Conservation (phyloP, 371 early-diverging fungal genomes). For the Aphelidium insulamus region DNA sequence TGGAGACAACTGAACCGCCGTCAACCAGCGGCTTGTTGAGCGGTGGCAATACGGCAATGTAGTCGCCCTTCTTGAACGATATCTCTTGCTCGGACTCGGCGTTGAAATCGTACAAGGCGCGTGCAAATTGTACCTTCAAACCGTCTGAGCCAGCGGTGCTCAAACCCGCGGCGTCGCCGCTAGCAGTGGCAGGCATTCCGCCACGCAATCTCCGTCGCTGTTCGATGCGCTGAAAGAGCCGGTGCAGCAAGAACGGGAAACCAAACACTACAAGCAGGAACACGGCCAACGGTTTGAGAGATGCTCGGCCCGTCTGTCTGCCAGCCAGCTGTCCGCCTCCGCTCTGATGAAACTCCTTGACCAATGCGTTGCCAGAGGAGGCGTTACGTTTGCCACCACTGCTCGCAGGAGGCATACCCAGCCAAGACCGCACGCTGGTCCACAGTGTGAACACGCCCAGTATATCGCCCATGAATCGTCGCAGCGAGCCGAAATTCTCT, state of each 20-base stretch:
- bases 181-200: conserved; percentile 1
- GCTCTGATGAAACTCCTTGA: neutral
- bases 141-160: conserved; percentile 4
- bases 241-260: conserved; percentile 69
- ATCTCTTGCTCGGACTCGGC: conserved; percentile 58
- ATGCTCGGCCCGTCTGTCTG: too few species aligned
- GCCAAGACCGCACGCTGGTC: too few species aligned
- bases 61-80: conserved; percentile 53
- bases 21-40: conserved; percentile 30
- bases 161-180: neutral
- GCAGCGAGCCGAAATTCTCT: conserved; percentile 77
- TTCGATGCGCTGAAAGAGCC: conserved; percentile 45
- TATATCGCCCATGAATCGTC: conserved; percentile 52
- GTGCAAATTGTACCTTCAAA: conserved; percentile 52
- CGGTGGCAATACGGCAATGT: conserved; percentile 57
- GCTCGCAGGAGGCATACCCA: conserved; percentile 1
- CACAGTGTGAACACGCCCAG: conserved; percentile 46
- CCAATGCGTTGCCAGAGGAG: neutral
- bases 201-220: conserved; percentile 7
- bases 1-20: conserved; percentile 54
- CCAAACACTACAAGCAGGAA: conserved; percentile 64
- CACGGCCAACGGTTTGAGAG: conserved; percentile 48
- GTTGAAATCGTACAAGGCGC: conserved; percentile 62
- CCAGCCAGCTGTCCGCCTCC: too few species aligned
- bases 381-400: conserved; percentile 7